A percentile compares a stretch with the other conserved stretches of the same genome.
phyloP scores from a whole-genome alignment of 768 basidiomycete species.

The Podaxis sp. region DNA sequence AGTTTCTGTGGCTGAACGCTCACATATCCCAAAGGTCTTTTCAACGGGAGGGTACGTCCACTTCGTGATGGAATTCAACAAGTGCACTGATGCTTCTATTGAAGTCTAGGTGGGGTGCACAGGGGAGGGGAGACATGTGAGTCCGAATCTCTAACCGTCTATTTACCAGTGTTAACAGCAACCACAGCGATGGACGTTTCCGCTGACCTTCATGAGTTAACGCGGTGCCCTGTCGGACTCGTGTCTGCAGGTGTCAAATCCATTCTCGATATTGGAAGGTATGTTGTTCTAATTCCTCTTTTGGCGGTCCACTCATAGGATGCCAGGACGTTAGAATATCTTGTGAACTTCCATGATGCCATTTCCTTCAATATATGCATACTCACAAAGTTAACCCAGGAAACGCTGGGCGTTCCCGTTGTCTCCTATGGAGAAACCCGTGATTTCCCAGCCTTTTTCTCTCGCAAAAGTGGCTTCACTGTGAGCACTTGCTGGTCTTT shows the following conservation, averaged over 20 bases:
- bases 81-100: not conserved
- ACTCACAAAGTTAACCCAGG: constrained; percentile 38
- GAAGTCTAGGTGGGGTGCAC: constrained; percentile 35
- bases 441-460: constrained; percentile 96
- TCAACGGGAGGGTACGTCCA: constrained; percentile 81
- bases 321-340: constrained; percentile 73
- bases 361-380: not conserved
- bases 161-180: constrained; percentile 3
- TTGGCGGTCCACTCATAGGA: not conserved
- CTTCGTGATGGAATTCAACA: not conserved
- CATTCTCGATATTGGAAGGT: constrained; percentile 89
- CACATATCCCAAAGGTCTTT: constrained; percentile 56
- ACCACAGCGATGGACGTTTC: constrained; percentile 88
- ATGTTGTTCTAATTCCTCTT: constrained; percentile 12
- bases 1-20: not conserved
- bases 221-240: constrained; percentile 85
- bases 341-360: constrained; percentile 37
- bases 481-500: constrained; percentile 30
- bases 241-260: constrained; percentile 94
- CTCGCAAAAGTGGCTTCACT: constrained; percentile 76
- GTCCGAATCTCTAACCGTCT: constrained; percentile 9
- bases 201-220: constrained; percentile 87
- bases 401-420: constrained; percentile 93
- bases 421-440: constrained; percentile 67
- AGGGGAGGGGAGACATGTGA: constrained; percentile 45